Evolutionary conservation across 176 grass and related monocot genomes (phyloP), one percentile per base, ranked within the genome.

Genomic region (Alloteropsis semialata): DNA sequence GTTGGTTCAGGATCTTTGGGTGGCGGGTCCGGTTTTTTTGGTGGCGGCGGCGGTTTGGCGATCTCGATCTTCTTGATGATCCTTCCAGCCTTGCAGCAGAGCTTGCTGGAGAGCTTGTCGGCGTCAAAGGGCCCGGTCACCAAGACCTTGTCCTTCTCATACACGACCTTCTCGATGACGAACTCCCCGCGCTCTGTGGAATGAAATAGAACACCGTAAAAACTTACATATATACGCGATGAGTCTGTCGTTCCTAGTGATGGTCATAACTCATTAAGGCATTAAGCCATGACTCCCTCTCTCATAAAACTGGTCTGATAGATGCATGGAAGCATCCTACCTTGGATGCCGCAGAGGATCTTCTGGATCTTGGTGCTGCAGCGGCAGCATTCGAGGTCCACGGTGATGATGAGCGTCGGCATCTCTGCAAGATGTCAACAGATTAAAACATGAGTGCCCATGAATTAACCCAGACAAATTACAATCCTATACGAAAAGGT

Each of bases 101-200:
- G 75, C 84, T 79, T 92, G 48, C 70, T 64, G n/a, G 19, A 45
- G 24, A 97, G 82, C 65, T 75, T 86, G 25, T 88, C 49, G 39
- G 91, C 82, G 73, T 94, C 69, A 84, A 94, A 94, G 5, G 91
- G 86, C 11, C 94, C 89, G 6, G 89, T 61, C 11, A 97, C 59
- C 4, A 72, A 6, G 29, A 97, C 94, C 81, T 62, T 90, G 70
- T 86, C 86, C 37, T 90, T 87, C 82, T 91, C 82, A 81, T 97
- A 97, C 30, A 51, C 75, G 13, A 97, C 74, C 81, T 90, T 90
- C 15, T 90, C 55, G 82, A 94, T 88, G 64, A 21, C 41, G 75
- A 86, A 81, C 82, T 91, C 69, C 43, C 85, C 48, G 30, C 66
- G 14, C 0, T 89, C 77, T 85, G 48, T 44, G 64, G 7, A 19